These are phyloP conservation scores for Naumovozyma castellii DNA, from an alignment of 805 yeast species.

Conservation along the genomic window DNA sequence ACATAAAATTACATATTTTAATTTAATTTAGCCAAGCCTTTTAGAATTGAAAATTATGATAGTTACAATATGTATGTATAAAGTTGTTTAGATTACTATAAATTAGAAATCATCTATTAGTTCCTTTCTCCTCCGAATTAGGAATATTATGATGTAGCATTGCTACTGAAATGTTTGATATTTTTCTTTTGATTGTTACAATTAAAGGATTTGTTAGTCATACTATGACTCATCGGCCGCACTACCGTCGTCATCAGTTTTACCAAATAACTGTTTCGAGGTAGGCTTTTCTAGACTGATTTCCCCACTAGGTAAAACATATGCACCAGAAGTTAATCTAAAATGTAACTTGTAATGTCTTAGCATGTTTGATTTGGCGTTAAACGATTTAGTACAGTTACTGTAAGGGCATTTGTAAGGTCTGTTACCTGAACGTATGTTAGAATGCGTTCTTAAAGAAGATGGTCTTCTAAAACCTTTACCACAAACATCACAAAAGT, in stretches of 20 bases:
- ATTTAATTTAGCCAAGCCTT: no score
- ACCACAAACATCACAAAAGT: conserved; percentile 58
- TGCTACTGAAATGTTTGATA: no score
- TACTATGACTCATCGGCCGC: not conserved
- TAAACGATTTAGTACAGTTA: conserved; percentile 57
- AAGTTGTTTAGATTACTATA: no score
- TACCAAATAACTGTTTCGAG: conserved; percentile 9
- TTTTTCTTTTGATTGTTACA: not conserved
- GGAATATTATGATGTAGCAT: no score
- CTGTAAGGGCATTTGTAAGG: conserved; percentile 60
- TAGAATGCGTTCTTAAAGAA: conserved; percentile 66
- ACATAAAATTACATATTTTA: no score
- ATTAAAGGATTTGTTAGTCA: not conserved
- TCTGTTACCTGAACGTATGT: conserved; percentile 82
- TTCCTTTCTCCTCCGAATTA: no score
- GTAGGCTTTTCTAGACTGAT: conserved; percentile 11
- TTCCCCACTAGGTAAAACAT: conserved; percentile 14
- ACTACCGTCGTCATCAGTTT: not conserved
- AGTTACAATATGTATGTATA: no score
- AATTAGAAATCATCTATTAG: no score
- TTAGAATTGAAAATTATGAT: no score
- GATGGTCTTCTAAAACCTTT: conserved; percentile 82
- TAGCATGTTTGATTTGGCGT: conserved; percentile 25
- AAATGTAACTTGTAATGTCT: conserved; percentile 25
- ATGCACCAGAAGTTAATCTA: conserved; percentile 10